Evolutionary conservation across 1,139 yeast species (phyloP).

Genomic region (Candida dubliniensis): DNA sequence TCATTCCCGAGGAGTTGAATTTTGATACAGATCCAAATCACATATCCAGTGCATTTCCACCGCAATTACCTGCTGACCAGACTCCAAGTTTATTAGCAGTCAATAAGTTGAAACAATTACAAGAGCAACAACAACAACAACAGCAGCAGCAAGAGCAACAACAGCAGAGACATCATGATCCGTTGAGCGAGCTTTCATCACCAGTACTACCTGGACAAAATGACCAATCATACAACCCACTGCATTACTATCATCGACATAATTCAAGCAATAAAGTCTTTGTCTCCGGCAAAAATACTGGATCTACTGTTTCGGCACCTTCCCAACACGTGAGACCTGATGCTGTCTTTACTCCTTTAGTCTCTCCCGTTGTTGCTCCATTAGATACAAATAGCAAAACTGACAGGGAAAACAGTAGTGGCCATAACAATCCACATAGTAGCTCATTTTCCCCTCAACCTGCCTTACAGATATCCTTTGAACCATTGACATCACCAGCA

Average conservation of each 20-base stretch:
- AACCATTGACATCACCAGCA: constrained; percentile 67
- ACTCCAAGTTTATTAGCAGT: constrained; percentile 32
- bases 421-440: no score
- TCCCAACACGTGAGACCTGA: constrained; percentile 43
- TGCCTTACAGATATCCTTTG: constrained; percentile 38
- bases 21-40: constrained; percentile 17
- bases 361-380: constrained; percentile 75
- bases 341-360: constrained; percentile 67
- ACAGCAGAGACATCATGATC: constrained; percentile 10
- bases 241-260: constrained; percentile 43
- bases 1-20: constrained; percentile 30
- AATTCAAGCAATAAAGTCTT: constrained; percentile 13
- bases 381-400: constrained; percentile 33
- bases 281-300: constrained; percentile 3
- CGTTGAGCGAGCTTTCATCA: constrained; percentile 23
- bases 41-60: constrained; percentile 39
- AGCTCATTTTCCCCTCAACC: constrained; percentile 19
- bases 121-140: constrained; percentile 2
- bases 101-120: constrained; percentile 14
- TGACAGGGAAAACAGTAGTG: not conserved
- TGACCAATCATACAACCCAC: constrained; percentile 43
- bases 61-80: constrained; percentile 23
- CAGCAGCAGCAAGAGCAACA: constrained; percentile 8
- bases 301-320: constrained; percentile 17
- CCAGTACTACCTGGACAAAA: constrained; percentile 49